Base-by-base conservation (phyloP, 225 moss, liverwort and hornwort genomes). In the Antitrichia curtipendula region DNA sequence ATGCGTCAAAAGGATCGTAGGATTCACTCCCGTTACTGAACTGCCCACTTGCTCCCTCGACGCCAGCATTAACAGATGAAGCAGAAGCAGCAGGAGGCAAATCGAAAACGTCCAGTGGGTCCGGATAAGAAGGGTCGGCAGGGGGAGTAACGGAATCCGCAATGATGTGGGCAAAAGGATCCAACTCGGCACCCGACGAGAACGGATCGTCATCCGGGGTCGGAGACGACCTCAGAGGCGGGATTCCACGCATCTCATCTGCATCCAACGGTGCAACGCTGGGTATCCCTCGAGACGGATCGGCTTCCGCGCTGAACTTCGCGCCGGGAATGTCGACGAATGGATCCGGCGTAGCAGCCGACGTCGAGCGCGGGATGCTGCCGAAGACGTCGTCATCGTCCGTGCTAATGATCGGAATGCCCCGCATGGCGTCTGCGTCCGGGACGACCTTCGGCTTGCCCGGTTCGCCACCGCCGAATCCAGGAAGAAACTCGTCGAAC, bases 1-100 rank as follows among this genome's bases (percentile, higher is more conserved):
- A 96, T 6, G 90, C 87, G 84, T 96, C 91, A 28, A 96, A 98
- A 63, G 91, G 92, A 87, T 96, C 95, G 85, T 93, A 95, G n/a
- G 90, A 90, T 41, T 86, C 95, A 80, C 95, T 90, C 70, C 91
- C 96, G n/a, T 88, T 77, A 47, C 91, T 89, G 36, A 88, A 86
- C 14, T 87, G 91, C 16, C 85, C 91, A 38, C 88, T 88, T 66
- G 87, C 85, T 56, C 83, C 87, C 85, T 92, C 91, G 21, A 73
- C 79, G 31, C 77, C 91, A 12, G 50, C 85, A 41, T 54, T 70
- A 28, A 66, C 90, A 32, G 94, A 89, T 21, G 92, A 89, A 70
- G 54, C 88, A 19, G 92, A 82, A 54, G 75, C 86, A 47, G 80
- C 89, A 29, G 92, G 63, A 70, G 96, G 94, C 70, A 94, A 89